Evolutionary conservation across 23 red algal genomes (phyloP), one percentile per base, ranked within the genome.

Genomic region (Gracilaria vermiculophylla): DNA sequence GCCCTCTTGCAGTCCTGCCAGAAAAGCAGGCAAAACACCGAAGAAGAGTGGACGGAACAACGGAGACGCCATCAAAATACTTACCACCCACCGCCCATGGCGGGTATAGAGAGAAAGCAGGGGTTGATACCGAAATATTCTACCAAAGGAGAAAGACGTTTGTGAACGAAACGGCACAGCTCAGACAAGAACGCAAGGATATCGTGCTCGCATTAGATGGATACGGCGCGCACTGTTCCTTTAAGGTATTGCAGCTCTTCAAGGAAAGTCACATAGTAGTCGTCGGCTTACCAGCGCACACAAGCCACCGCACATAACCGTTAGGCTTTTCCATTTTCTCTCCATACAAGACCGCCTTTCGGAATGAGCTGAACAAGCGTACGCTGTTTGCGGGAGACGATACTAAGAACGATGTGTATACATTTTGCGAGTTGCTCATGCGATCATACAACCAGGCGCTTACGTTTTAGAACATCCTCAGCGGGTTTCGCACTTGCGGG

Each of bases 321-420:
- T n/a, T n/a, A n/a, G n/a, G n/a, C n/a, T n/a, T n/a, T n/a, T n/a
- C n/a, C n/a, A n/a, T n/a, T n/a, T n/a, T n/a, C n/a, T n/a, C n/a
- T n/a, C n/a, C n/a, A n/a, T n/a, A n/a, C n/a, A n/a, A n/a, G n/a
- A n/a, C n/a, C n/a, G n/a, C n/a, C n/a, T n/a, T n/a, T n/a, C n/a
- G n/a, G n/a, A 73, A 73, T 41, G 67, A 73, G 16, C 67, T 73
- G 11, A 73, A 73, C 67, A 12, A 32, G 8, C 67, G 67, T 10
- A 73, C 67, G 13, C 5, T 73, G 6, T 14, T 73, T 6, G 67
- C 40, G 19, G 40, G 40, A 43, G 50, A 77, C 43, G 0, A 77
- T 17, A n/a, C 32, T 0, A 77, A 43, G 19, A 77, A 77, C 25
- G 34, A 77, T 51, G 40, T 45, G 10, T 54, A 77, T 0, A 51